Evolutionary conservation across 2,329 filamentous ascomycete genomes (phyloP), one percentile per base, ranked within the genome.

Genomic region (Fusarium denticulatum): DNA sequence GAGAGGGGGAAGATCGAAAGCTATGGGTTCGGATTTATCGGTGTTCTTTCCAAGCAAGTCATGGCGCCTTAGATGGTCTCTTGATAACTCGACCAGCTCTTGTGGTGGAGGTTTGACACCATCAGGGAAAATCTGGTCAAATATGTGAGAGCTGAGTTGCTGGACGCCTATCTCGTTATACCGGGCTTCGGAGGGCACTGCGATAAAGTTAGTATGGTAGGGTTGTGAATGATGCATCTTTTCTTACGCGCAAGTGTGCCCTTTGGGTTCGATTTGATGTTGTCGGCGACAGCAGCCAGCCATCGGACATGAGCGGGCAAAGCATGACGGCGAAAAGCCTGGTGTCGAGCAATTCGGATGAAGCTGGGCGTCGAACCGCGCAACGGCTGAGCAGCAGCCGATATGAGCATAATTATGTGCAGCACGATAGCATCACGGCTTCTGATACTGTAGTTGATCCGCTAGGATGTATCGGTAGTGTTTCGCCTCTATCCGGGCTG

Each of bases 141-240:
- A 94, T 49, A 99, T 88, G 85, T 95, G 88, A 67, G 88, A 87
- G 86, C 95, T 98, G 76, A 99, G 86, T 79, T 98, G 96, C 83
- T 99, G 96, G 43, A 99, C 94, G 60, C 94, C 94, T 77, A 99
- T 95, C 76, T 97, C 93, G 83, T 97, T 99, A 85, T 93, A 94
- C 74, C 96, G 91, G 55, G 94, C 86, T 64, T 88, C 83, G 12
- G 89, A 88, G 2, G 83, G 79, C 36, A 88, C 85, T 87, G 34
- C 47, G 22, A 30, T 32, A n/a, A 26, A 40, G 40, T 57, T 40
- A 60, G 40, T 32, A 11, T 30, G 43, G 40, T 14, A 14, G 28
- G 8, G 12, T 16, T 57, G 24, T 26, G 53, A 26, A 50, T 45
- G 8, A 36, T 20, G 24, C 36, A 43, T 22, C 15, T 14, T 22